phyloP scores from a whole-genome alignment of 108 stramenopile species.

The Chaetoceros tenuissimus region DNA sequence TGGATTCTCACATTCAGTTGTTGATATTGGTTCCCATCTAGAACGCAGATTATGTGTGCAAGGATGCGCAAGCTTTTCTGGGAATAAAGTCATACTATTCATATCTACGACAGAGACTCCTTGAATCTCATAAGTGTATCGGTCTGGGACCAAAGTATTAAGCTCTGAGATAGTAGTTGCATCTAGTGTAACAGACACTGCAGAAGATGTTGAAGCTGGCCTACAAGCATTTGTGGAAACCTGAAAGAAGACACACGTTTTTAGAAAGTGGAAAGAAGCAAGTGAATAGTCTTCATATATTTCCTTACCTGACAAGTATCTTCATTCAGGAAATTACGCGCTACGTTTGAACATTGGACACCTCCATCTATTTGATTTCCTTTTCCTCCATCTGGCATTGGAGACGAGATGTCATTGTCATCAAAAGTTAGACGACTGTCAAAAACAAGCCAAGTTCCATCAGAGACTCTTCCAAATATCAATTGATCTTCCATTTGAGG shows the following conservation, averaged over 20 bases:
- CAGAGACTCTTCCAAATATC: constrained; percentile 19
- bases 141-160: constrained; percentile 12
- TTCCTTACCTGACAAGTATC: constrained; percentile 24
- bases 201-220: background rate
- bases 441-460: constrained; percentile 31
- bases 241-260: too few relatives aligned
- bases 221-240: background rate
- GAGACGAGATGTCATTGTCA: constrained; percentile 30
- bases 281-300: too few relatives aligned
- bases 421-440: constrained; percentile 19
- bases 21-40: background rate
- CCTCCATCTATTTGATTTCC: constrained; percentile 4
- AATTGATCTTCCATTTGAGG: constrained; percentile 2
- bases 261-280: too few relatives aligned
- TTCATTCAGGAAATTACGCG: constrained; percentile 33
- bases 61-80: background rate
- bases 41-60: background rate
- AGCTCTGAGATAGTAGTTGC: constrained; percentile 9
- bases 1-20: too few relatives aligned
- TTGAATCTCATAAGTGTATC: constrained; percentile 39
- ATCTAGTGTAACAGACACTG: constrained; percentile 6
- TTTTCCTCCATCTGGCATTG: constrained; percentile 29
- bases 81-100: background rate
- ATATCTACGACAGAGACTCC: constrained; percentile 4
- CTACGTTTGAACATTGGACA: constrained; percentile 36